Evolutionary conservation across 2,329 filamentous ascomycete species (phyloP), one percentile per base, ranked within the genome.

Genomic region (Colletotrichum tropicale): DNA sequence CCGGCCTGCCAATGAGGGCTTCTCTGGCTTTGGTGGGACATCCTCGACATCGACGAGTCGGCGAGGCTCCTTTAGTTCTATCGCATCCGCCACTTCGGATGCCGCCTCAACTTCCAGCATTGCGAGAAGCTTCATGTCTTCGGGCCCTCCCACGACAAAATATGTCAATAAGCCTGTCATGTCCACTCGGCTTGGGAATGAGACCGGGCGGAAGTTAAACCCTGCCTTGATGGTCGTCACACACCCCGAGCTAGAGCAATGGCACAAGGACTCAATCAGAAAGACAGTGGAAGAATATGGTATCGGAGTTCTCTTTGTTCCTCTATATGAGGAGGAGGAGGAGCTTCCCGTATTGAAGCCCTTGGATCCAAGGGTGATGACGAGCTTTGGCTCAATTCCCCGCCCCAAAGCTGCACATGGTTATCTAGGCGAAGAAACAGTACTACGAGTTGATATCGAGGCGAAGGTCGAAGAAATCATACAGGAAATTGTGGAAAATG

Each of bases 221-320:
- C 80, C 79, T 9, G 81, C 78, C 6, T 70, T 83, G 68, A 77
- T 83, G 79, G 81, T 82, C 8, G 13, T 81, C 26, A 81, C 81
- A 9, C 82, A 83, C 56, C 81, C 82, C 6, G 69, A 78, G 71
- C 66, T 83, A n/a, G 79, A 82, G 67, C 24, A 34, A 52, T 83
- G 81, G 82, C 82, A 83, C 34, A 80, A 78, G 64, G 13, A 75
- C 4, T 65, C 77, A 5, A 83, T 83, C 52, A 71, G 80, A 36
- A 78, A 68, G 10, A 78, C 78, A 15, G 75, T 81, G 5, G 75
- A 78, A 10, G 81, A 82, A 18, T 83, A 83, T 36, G 76, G 80
- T 5, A 80, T 83, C 36, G 81, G 81, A 1, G 71, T 83, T 8
- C 79, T 83, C 43, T 83, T 82, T 76, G 80, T 82, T 32, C 81